phyloP scores from a whole-genome alignment of 2,329 filamentous ascomycete genomes.

The Calonectria naviculata region DNA sequence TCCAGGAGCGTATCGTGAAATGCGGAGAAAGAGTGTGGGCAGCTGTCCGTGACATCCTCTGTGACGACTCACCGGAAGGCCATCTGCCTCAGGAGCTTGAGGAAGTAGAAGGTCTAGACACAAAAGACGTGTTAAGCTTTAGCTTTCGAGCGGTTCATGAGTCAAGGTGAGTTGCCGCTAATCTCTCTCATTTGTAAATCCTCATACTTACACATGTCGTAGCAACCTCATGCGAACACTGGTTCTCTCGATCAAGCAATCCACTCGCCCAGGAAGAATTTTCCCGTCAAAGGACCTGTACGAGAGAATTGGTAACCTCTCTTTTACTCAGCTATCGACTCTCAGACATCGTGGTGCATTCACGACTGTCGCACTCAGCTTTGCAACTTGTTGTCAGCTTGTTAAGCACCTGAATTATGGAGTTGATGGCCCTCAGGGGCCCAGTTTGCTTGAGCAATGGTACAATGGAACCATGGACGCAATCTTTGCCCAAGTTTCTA shows the following conservation, averaged over 20 bases:
- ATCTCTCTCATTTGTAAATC: background rate
- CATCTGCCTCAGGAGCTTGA: slow-evolving; percentile 83
- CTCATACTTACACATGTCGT: slow-evolving; percentile 28
- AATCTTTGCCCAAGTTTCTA: slow-evolving; percentile 81
- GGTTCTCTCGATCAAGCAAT: slow-evolving; percentile 63
- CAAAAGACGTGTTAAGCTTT: slow-evolving; percentile 92
- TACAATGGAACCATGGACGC: slow-evolving; percentile 77
- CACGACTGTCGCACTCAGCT: slow-evolving; percentile 91
- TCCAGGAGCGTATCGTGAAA: slow-evolving; percentile 68
- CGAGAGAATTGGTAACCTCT: slow-evolving; percentile 74
- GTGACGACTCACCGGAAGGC: slow-evolving; percentile 94
- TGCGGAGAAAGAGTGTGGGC: slow-evolving; percentile 80
- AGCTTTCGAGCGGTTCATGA: slow-evolving; percentile 97
- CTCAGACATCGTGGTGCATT: slow-evolving; percentile 93
- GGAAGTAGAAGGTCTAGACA: slow-evolving; percentile 76
- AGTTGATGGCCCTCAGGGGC: slow-evolving; percentile 44
- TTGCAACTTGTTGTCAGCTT: slow-evolving; percentile 80
- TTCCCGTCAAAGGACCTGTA: slow-evolving; percentile 67
- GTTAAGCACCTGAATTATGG: slow-evolving; percentile 58
- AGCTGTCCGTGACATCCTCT: slow-evolving; percentile 81
- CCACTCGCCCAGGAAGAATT: slow-evolving; percentile 55
- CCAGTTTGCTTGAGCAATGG: slow-evolving; percentile 71
- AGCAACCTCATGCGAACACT: slow-evolving; percentile 79
- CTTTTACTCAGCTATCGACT: slow-evolving; percentile 84
- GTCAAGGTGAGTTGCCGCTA: slow-evolving; percentile 71